Evolutionary conservation across 768 basidiomycete genomes (phyloP).

Genomic region (Royoungia palumana): DNA sequence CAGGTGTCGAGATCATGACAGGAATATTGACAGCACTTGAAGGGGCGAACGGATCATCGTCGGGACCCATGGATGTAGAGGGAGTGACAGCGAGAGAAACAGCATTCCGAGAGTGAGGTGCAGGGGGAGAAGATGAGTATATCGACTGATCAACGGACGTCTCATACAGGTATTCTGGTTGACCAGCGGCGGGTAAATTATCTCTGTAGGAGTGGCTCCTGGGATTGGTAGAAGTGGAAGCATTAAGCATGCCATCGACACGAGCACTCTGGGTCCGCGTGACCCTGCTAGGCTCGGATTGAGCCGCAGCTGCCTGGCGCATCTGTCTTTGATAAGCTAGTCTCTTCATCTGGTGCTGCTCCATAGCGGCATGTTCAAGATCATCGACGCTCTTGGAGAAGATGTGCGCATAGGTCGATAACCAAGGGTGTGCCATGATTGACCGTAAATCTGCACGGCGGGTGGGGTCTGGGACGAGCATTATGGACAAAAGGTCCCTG

Average conservation of each 20-base stretch:
- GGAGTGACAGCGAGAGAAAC: slow-evolving; percentile 43
- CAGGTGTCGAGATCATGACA: slow-evolving; percentile 28
- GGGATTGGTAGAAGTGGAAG: slow-evolving; percentile 33
- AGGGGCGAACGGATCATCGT: slow-evolving; percentile 74
- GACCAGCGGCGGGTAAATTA: slow-evolving; percentile 35
- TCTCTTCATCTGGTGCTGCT: slow-evolving; percentile 81
- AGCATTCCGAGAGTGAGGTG: slow-evolving; percentile 38
- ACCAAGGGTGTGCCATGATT: slow-evolving; percentile 90
- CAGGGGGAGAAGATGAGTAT: slow-evolving; percentile 35
- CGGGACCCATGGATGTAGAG: slow-evolving; percentile 39
- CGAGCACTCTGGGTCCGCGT: slow-evolving; percentile 55
- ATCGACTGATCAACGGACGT: slow-evolving; percentile 60
- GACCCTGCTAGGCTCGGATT: slow-evolving; percentile 29
- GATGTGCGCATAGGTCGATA: slow-evolving; percentile 43
- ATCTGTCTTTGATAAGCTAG: slow-evolving; percentile 80
- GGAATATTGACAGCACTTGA: slow-evolving; percentile 29
- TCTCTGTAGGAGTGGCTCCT: slow-evolving; percentile 48
- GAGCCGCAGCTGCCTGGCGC: slow-evolving; percentile 47
- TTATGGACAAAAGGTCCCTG: slow-evolving; percentile 77
- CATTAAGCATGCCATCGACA: slow-evolving; percentile 42
- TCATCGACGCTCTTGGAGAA: slow-evolving; percentile 76
- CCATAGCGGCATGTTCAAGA: slow-evolving; percentile 75
- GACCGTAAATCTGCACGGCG: slow-evolving; percentile 69
- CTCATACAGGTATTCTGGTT: slow-evolving; percentile 74
- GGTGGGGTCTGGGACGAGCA: slow-evolving; percentile 92